Conservation (phyloP, 495 filamentous ascomycete genomes). For the Lepraria neglecta region DNA sequence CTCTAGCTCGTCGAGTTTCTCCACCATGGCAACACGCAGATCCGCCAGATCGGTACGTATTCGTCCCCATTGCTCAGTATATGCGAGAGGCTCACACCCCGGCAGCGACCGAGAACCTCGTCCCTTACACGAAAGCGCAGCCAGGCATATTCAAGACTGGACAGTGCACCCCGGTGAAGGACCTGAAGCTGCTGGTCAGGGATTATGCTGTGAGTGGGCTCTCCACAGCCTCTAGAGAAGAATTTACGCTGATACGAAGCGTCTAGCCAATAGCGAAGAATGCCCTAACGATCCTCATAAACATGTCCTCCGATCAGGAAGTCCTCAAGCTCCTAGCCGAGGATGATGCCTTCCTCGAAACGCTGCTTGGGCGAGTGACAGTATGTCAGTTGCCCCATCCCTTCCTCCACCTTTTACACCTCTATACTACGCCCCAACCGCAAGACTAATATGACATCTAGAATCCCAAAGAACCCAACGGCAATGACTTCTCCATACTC, state of each 20-base stretch:
- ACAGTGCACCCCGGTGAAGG: conserved; percentile 70
- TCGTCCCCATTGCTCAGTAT: conserved; percentile 2
- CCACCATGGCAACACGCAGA: conserved; percentile 78
- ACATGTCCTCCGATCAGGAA: conserved; percentile 72
- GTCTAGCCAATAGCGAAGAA: conserved; percentile 78
- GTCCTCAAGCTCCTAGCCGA: conserved; percentile 63
- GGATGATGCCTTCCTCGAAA: conserved; percentile 77
- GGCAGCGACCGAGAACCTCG: conserved; percentile 72
- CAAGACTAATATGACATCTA: conserved; percentile 24
- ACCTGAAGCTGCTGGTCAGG: conserved; percentile 80
- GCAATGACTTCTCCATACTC: conserved; percentile 82
- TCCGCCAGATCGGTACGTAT: conserved; percentile 61
- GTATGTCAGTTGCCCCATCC: conserved; percentile 50
- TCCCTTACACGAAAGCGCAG: conserved; percentile 72
- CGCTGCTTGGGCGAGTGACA: conserved; percentile 61
- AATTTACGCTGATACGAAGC: conserved; percentile 6
- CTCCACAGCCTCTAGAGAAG: neutral
- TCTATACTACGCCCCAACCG: neutral
- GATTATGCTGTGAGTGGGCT: conserved; percentile 62
- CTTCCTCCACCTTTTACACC: no score
- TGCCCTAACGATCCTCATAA: conserved; percentile 88
- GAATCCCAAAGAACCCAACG: conserved; percentile 63
- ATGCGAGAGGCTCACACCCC: conserved; percentile 23
- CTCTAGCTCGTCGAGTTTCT: conserved; percentile 83
- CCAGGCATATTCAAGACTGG: conserved; percentile 77